Base-by-base conservation (phyloP, 1,139 yeast species). In the Zygosaccharomyces pseudobailii region DNA sequence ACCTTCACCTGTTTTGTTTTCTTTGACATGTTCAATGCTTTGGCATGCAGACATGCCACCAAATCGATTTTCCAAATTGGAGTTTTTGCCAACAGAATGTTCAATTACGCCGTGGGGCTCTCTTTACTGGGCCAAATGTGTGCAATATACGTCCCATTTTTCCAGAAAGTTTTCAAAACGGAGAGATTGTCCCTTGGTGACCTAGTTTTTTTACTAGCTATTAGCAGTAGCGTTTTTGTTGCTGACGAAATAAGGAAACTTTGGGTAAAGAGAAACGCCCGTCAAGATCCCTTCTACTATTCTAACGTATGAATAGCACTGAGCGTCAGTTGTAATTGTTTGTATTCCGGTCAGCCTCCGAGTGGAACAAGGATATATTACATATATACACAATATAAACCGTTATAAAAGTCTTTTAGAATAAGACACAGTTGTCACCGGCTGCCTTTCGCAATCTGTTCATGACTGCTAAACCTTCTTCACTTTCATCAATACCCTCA, bases 1-100 rank as follows among this genome's bases (percentile, higher is more conserved):
- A 89, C 97, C 1, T 90, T 90, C 63, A 90, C 97, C 0, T 87
- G 97, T 63, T 90, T 90, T 70, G 97, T 90, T n/a, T 72, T 89
- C 49, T 90, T 82, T 63, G 97, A 90, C 67, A 86, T 90, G 94
- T 90, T 90, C 72, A 92, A 89, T 66, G 97, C 97, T 0, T 74
- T 90, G 55, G 72, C 95, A 8, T 90, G 96, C 65, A 87, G 97
- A 59, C 94, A 92, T 53, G 78, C 83, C 52, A 76, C 87, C 43
- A 88, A 87, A 65, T 84, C 95, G 4, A 78, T 84, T 13, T 83
- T 87, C 59, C 84, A 84, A 58, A 63, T 88, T 48, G 97, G 97
- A 0, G 50, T 76, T 34, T 71, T 86, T 61, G 71, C 74, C 20
- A 90, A 90, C 69, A 79, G 76, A 53, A 89, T 90, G 95, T 90